phyloP scores from a whole-genome alignment of 805 yeast species.

The Hermanozyma aechmeae region DNA sequence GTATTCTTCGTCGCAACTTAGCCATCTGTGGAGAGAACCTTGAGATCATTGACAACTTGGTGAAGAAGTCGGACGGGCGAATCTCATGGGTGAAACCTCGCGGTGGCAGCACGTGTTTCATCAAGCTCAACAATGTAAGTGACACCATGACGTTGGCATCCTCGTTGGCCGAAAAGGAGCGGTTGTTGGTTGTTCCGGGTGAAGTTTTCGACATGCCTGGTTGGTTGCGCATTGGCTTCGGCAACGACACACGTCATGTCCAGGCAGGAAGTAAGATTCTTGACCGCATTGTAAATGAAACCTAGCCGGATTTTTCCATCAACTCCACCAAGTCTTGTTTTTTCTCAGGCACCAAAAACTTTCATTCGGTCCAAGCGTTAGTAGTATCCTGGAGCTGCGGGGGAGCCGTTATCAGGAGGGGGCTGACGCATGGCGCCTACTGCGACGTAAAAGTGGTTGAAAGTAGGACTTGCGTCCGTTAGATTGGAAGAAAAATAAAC shows the following conservation, averaged over 20 bases:
- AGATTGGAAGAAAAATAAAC: too few relatives aligned
- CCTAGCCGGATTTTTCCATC: too few relatives aligned
- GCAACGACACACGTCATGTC: constrained; percentile 28
- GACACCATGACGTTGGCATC: constrained; percentile 22
- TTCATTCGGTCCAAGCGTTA: too few relatives aligned
- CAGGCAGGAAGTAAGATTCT: constrained; percentile 21
- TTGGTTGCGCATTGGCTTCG: constrained; percentile 40
- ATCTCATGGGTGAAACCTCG: constrained; percentile 34
- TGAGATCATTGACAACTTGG: constrained; percentile 21
- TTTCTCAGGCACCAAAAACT: too few relatives aligned
- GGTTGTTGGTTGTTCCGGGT: constrained; percentile 39
- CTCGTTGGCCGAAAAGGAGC: constrained; percentile 24
- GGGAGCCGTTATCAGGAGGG: too few relatives aligned
- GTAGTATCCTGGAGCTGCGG: too few relatives aligned
- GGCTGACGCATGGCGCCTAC: too few relatives aligned
- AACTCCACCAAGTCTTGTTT: too few relatives aligned
- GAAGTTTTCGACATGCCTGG: constrained; percentile 27
- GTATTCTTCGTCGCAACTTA: constrained; percentile 30
- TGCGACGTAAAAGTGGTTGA: too few relatives aligned
- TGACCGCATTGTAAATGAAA: too few relatives aligned
- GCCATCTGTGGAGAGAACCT: constrained; percentile 31
- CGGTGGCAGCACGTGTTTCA: constrained; percentile 40
- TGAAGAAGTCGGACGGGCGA: constrained; percentile 19
- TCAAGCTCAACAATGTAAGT: constrained; percentile 21
- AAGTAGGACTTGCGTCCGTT: too few relatives aligned